A percentile compares a stretch with the other conserved stretches of the same genome.
Conservation (phyloP, 2,329 filamentous ascomycete genomes). For the Akanthomyces muscarius region DNA sequence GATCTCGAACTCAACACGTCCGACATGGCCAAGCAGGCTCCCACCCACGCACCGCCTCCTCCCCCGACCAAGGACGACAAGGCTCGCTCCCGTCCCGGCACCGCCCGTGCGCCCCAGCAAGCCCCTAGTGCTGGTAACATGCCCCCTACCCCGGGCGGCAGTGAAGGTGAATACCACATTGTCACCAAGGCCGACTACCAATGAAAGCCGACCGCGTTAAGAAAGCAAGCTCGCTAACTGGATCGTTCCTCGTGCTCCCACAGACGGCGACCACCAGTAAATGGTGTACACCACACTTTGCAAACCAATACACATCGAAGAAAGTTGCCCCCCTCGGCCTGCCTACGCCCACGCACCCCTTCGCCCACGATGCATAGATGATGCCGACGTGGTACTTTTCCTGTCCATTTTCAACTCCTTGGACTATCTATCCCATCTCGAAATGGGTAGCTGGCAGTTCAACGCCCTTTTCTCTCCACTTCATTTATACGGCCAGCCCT, state of each 20-base stretch:
- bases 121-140: constrained; percentile 53
- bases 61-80: constrained; percentile 29
- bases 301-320: background rate
- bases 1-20: constrained; percentile 21
- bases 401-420: constrained; percentile 2
- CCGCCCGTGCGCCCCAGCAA: constrained; percentile 47
- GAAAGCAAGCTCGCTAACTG: constrained; percentile 5
- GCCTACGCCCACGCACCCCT: background rate
- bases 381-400: background rate
- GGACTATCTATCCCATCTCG: constrained; percentile 9
- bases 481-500: constrained; percentile 13
- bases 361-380: constrained; percentile 2
- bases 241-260: constrained; percentile 4
- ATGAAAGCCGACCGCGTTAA: background rate
- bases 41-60: constrained; percentile 24
- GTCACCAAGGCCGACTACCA: constrained; percentile 17
- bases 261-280: constrained; percentile 21
- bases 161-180: constrained; percentile 57
- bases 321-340: background rate
- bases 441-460: constrained; percentile 7
- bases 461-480: background rate
- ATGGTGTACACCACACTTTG: background rate
- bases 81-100: constrained; percentile 50
- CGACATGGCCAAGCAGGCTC: constrained; percentile 24
- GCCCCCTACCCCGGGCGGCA: constrained; percentile 57